These are phyloP conservation scores for Corinectria fuckeliana DNA, from an alignment of 2,329 filamentous ascomycete species.

Conservation along the genomic window DNA sequence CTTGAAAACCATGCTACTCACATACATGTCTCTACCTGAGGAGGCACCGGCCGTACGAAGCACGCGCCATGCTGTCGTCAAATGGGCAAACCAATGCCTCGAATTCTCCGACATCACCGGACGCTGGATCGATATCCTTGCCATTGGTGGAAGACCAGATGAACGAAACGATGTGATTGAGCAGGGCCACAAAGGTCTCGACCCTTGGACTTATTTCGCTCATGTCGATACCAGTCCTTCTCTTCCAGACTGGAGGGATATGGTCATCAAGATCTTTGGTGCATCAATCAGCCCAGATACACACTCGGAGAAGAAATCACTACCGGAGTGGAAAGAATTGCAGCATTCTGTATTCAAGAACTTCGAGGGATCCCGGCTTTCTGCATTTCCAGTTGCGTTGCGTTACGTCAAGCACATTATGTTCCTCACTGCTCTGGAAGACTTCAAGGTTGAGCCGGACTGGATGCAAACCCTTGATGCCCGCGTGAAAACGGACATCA, in stretches of 20 bases:
- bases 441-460: slow-evolving; percentile 71
- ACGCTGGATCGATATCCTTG: slow-evolving; percentile 88
- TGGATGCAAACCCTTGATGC: slow-evolving; percentile 85
- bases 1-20: slow-evolving; percentile 65
- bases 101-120: slow-evolving; percentile 79
- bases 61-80: slow-evolving; percentile 80
- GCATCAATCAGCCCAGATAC: slow-evolving; percentile 40
- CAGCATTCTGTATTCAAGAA: slow-evolving; percentile 48
- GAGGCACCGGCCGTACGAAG: slow-evolving; percentile 66
- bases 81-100: slow-evolving; percentile 89
- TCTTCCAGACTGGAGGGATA: slow-evolving; percentile 59
- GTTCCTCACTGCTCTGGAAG: slow-evolving; percentile 55
- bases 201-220: slow-evolving; percentile 63
- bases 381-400: slow-evolving; percentile 72
- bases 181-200: slow-evolving; percentile 86
- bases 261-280: slow-evolving; percentile 58
- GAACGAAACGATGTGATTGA: slow-evolving; percentile 86
- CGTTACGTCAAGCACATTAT: slow-evolving; percentile 68
- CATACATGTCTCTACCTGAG: slow-evolving; percentile 67
- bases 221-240: slow-evolving; percentile 50
- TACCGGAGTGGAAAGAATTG: slow-evolving; percentile 17
- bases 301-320: slow-evolving; percentile 46
- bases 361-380: slow-evolving; percentile 53
- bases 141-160: slow-evolving; percentile 68
- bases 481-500: slow-evolving; percentile 72